Evolutionary conservation across 1,139 yeast species (phyloP).

Genomic region (Hansenula lynferdii): DNA sequence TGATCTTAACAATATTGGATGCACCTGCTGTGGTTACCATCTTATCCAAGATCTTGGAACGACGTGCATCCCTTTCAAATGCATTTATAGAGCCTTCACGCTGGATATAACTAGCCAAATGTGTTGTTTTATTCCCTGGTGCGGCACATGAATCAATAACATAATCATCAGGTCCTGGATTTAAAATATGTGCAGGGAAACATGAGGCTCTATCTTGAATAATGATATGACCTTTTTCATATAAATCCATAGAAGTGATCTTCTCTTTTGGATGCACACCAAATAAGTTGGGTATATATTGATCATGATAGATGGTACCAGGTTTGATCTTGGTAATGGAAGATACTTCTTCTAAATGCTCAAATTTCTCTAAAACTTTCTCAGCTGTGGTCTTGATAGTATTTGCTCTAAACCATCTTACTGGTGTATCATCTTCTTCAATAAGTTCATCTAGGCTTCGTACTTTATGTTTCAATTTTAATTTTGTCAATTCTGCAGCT

Average conservation of each 20-base stretch:
- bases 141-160: slow-evolving; percentile 96
- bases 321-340: slow-evolving; percentile 42
- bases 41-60: slow-evolving; percentile 67
- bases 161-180: slow-evolving; percentile 47
- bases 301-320: slow-evolving; percentile 67
- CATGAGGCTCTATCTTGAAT: slow-evolving; percentile 97
- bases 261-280: slow-evolving; percentile 78
- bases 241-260: slow-evolving; percentile 60
- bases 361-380: slow-evolving; percentile 40
- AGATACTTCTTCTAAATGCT: slow-evolving; percentile 43
- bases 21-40: slow-evolving; percentile 86
- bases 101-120: slow-evolving; percentile 61
- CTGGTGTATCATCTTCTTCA: slow-evolving; percentile 67
- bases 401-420: slow-evolving; percentile 85
- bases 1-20: slow-evolving; percentile 53
- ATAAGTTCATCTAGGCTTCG: slow-evolving; percentile 37
- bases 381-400: slow-evolving; percentile 39
- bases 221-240: slow-evolving; percentile 70
- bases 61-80: slow-evolving; percentile 74
- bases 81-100: slow-evolving; percentile 49
- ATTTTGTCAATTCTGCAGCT: slow-evolving; percentile 73
- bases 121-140: slow-evolving; percentile 97
- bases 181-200: slow-evolving; percentile 84
- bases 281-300: slow-evolving; percentile 64
- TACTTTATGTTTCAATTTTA: slow-evolving; percentile 62